Percentiles rank a stretch among this genome's conserved stretches.
phyloP scores from a whole-genome alignment of 352 stramenopile genomes.

The Phytophthora pluvialis region DNA sequence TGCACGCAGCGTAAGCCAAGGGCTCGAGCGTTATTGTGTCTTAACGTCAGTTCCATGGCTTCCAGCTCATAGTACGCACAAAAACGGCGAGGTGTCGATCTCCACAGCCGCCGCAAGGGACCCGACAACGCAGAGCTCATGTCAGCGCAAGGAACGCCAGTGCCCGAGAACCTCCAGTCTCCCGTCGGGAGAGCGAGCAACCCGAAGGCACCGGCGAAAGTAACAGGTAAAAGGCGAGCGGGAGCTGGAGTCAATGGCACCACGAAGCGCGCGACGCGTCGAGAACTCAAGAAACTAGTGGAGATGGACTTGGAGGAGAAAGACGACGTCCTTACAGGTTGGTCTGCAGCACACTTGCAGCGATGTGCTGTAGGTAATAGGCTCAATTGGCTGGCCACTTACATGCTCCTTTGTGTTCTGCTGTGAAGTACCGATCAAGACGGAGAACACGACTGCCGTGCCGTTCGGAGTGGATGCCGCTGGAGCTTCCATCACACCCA shows the following conservation, averaged over 20 bases:
- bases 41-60: background rate
- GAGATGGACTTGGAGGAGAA: constrained; percentile 84
- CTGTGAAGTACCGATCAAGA: constrained; percentile 18
- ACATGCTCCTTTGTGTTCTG: background rate
- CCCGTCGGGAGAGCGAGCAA: constrained; percentile 42
- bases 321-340: constrained; percentile 52
- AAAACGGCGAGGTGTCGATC: constrained; percentile 2
- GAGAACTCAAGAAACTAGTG: constrained; percentile 81
- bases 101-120: constrained; percentile 1
- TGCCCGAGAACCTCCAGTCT: constrained; percentile 39
- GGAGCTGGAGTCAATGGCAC: constrained; percentile 31
- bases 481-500: constrained; percentile 53
- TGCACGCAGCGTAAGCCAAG: background rate
- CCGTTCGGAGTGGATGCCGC: constrained; percentile 51
- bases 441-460: constrained; percentile 16
- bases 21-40: background rate
- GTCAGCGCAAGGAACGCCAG: constrained; percentile 41
- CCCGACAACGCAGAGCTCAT: constrained; percentile 20
- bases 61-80: background rate
- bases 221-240: constrained; percentile 50
- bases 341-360: background rate
- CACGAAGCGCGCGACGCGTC: constrained; percentile 66
- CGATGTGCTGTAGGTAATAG: background rate
- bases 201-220: constrained; percentile 49
- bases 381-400: background rate